Evolutionary conservation across 176 grass and related monocot species (phyloP), one percentile per base, ranked within the genome.

Genomic region (Luzula sylvatica): DNA sequence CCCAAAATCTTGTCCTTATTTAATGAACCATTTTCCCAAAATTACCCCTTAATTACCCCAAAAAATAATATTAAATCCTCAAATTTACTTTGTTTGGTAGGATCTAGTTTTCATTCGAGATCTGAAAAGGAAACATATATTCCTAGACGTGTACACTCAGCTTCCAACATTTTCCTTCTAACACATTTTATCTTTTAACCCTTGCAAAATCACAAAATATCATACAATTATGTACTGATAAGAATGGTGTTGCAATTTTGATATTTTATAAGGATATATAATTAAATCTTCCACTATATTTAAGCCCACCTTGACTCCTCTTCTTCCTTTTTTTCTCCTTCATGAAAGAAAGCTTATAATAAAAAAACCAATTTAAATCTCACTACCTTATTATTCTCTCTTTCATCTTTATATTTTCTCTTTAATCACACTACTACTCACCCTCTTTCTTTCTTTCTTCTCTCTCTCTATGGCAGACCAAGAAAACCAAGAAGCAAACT

Each of bases 391-490:
- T 42, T 61, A 22, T 22, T 42, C 20, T 14, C 42, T 46, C 20
- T 14, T 25, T 46, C 11, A 6, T 65, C 52, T 38, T 53, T 15
- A 38, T n/a, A 12, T 63, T 30, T 46, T 73, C 16, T 65, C 44
- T 73, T 48, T 65, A 42, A 26, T 65, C 11, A 21, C 58, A 21
- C 16, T 52, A 50, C 19, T 46, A 19, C n/a, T 46, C 45, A n/a
- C 13, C 57, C 32, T 50, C 58, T 41, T n/a, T 55, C 67, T 80
- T 75, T 79, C 62, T 69, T 39, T 47, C 12, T n/a, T n/a, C 30
- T 35, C 30, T 35, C 30, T 35, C 30, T 35, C 30, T 2, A 0
- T 35, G 7, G 9, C 46, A 47, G 47, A 72, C 64, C 58, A 73
- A 22, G 40, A 6, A 29, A 24, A 65, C 32, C 12, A 17, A 41